These are phyloP conservation scores for Draba incana DNA, from an alignment of 345 rosid species.

Conservation along the genomic window DNA sequence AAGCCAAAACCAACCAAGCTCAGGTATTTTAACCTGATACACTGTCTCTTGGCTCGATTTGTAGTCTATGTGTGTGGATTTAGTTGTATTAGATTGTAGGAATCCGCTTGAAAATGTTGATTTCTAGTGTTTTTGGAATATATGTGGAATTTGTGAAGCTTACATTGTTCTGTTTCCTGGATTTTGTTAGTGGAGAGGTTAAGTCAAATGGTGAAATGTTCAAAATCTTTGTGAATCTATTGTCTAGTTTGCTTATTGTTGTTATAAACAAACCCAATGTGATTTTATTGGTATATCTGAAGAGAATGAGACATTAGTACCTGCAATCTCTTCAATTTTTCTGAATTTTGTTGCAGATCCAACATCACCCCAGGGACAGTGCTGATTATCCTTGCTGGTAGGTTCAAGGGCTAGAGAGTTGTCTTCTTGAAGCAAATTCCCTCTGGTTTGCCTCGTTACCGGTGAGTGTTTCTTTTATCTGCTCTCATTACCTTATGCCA, in stretches of 20 bases:
- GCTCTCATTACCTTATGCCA: background rate
- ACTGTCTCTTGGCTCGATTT: background rate
- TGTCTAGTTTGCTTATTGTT: background rate
- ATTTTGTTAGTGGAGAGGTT: background rate
- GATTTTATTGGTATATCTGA: background rate
- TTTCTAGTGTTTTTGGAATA: background rate
- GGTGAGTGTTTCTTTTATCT: conserved; percentile 46
- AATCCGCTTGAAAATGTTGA: background rate
- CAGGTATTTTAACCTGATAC: conserved; percentile 38
- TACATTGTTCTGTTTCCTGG: background rate
- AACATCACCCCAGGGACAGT: conserved; percentile 75
- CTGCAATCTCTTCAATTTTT: background rate
- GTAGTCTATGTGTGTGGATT: background rate
- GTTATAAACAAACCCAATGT: background rate
- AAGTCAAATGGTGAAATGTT: background rate
- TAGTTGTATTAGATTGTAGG: background rate
- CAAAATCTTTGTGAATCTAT: background rate
- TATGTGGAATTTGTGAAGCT: background rate
- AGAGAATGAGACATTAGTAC: background rate
- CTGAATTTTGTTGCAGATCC: conserved; percentile 43
- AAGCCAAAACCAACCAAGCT: conserved; percentile 65
- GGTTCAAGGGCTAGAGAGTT: conserved; percentile 88
- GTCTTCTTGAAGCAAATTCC: conserved; percentile 82
- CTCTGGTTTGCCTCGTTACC: conserved; percentile 80
- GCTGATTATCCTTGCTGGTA: conserved; percentile 74